A percentile compares a stretch with the other conserved stretches of the same genome.
Evolutionary conservation across 768 basidiomycete genomes (phyloP).

Genomic region (Tulasnella sp.): DNA sequence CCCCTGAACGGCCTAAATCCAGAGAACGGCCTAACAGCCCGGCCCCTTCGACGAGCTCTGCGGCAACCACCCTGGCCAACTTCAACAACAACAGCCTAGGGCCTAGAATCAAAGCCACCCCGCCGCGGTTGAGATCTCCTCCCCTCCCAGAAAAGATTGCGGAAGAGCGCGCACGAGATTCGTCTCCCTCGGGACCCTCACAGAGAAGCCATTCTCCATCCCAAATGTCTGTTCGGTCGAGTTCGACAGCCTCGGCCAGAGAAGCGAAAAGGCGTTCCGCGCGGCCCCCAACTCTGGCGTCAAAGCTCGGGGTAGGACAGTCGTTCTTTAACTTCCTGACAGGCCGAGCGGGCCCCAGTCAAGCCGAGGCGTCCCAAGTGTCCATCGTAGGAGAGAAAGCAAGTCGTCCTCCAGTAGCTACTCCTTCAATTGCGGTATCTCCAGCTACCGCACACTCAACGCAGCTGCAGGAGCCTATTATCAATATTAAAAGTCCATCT

Average conservation of each 20-base stretch:
- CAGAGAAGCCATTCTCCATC: conserved; percentile 51
- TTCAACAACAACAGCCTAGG: neutral
- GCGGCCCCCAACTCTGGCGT: neutral
- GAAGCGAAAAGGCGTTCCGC: neutral
- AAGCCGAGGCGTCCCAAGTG: conserved; percentile 18
- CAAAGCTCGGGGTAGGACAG: conserved; percentile 16
- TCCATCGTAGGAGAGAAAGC: conserved; percentile 7
- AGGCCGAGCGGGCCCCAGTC: conserved; percentile 16
- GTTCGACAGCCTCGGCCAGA: conserved; percentile 41
- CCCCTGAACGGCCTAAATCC: neutral
- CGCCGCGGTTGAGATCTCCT: conserved; percentile 3
- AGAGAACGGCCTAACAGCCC: conserved; percentile 2
- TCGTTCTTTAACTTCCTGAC: conserved; percentile 11
- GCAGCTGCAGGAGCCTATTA: neutral
- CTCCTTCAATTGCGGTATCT: neutral
- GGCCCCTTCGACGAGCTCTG: conserved; percentile 4
- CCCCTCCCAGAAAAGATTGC: neutral
- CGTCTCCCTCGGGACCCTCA: neutral
- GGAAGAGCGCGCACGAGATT: neutral
- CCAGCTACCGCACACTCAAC: neutral
- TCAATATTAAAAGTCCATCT: neutral
- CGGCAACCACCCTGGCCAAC: conserved; percentile 10
- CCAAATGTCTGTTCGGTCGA: conserved; percentile 54
- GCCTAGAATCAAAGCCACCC: neutral
- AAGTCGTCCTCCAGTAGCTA: neutral